Base-by-base conservation (phyloP, 1,139 yeast genomes). In the Zygosaccharomyces sapae region DNA sequence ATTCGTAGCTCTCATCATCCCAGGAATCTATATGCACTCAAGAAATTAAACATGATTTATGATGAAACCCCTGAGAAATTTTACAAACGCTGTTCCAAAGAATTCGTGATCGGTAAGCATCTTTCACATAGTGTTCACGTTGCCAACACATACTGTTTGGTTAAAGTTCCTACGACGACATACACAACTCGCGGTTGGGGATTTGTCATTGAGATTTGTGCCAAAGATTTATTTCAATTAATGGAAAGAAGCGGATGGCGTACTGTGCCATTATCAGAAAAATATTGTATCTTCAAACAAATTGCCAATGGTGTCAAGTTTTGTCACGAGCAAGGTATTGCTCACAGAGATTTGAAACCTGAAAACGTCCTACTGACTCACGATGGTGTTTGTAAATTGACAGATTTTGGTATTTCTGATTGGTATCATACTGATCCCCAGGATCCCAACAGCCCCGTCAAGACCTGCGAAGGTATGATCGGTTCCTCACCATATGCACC, bases 331-430 rank as follows among this genome's bases (percentile, higher is more conserved):
- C 80, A 83, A 55, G 86, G 88, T 41, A 79, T 90, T 47, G 94
- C 88, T 9, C 98, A 92, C 66, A 76, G 97, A 46, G 98, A 92
- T 67, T 73, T 92, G 55, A 92, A 92, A 66, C 97, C 97, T 0
- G 98, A 92, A 63, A 92, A 92, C 60, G 79, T 92, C 46, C 70
- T 92, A 48, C 73, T 90, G 52, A 62, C 67, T 33, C 63, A 62
- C 9, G 60, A 59, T 72, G 92, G 92, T 1, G 62, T 81, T 27
- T 79, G 83, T 41, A 83, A 84, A 59, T 66, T 85, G 33, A 83
- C 89, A 43, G 94, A 85, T 69, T 85, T 84, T 65, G 94, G 94
- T 48, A 83, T 82, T 18, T 77, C 86, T 49, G 83, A 77, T 45
- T 78, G 74, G 64, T 86, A 81, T 19, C 84, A 81, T 63, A 75